These are phyloP conservation scores for Cyclotella choctawhatcheeana DNA, from an alignment of 108 stramenopile genomes.

Conservation along the genomic window DNA sequence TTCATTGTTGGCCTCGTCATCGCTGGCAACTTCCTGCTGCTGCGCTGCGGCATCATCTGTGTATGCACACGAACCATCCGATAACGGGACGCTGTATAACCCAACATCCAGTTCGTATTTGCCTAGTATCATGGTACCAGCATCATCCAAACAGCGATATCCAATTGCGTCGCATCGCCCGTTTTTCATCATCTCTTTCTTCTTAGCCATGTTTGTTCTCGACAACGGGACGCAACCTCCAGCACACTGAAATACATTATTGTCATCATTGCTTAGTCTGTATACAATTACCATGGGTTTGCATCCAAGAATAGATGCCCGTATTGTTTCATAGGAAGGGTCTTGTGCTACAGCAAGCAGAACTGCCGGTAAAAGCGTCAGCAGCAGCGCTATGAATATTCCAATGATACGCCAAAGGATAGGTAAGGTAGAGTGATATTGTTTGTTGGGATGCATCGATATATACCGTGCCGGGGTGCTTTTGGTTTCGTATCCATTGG, in stretches of 20 bases:
- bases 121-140: conserved; percentile 36
- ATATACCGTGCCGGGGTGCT: conserved; percentile 17
- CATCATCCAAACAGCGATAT: conserved; percentile 34
- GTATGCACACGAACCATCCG: conserved; percentile 37
- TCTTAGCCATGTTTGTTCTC: conserved; percentile 22
- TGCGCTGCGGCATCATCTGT: conserved; percentile 12
- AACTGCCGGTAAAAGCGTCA: conserved; percentile 47
- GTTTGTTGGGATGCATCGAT: conserved; percentile 13
- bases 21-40: conserved; percentile 1
- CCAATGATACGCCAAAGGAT: conserved; percentile 38
- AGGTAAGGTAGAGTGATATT: conserved; percentile 15
- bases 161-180: conserved; percentile 52
- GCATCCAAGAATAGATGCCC: conserved; percentile 48
- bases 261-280: conserved; percentile 22
- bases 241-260: conserved; percentile 39
- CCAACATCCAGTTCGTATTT: conserved; percentile 38
- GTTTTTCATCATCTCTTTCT: conserved; percentile 31
- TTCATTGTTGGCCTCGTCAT: conserved; percentile 18
- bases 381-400: conserved; percentile 37
- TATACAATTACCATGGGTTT: conserved; percentile 47
- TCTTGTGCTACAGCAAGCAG: conserved; percentile 40
- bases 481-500: background rate
- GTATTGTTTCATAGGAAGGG: conserved; percentile 41
- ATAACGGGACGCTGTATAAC: conserved; percentile 33
- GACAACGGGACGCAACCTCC: conserved; percentile 49